These are phyloP conservation scores for Ailanthus altissimus DNA, from an alignment of 345 rosid genomes.

Conservation along the genomic window DNA sequence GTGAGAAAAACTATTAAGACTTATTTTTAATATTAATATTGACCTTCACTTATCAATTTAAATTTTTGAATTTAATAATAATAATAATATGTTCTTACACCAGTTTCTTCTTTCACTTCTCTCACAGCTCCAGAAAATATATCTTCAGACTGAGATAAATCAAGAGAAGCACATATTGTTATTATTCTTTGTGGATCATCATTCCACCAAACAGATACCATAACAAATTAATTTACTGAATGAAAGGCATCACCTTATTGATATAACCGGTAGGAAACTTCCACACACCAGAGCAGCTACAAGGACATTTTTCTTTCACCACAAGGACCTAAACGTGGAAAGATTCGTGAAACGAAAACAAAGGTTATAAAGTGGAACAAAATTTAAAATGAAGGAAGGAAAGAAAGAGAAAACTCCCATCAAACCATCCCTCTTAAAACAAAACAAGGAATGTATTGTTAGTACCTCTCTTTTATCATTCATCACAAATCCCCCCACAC, in stretches of 20 bases:
- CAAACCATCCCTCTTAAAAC: background rate
- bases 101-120: constrained; percentile 67
- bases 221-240: background rate
- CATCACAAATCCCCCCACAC: constrained; percentile 48
- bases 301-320: constrained; percentile 52
- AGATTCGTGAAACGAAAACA: background rate
- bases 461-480: constrained; percentile 43
- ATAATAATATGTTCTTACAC: constrained; percentile 31
- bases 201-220: background rate
- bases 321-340: constrained; percentile 40
- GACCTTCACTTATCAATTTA: too few species aligned
- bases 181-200: background rate
- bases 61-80: too few species aligned
- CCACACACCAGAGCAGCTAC: constrained; percentile 46
- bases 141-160: constrained; percentile 47
- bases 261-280: constrained; percentile 60
- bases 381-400: background rate
- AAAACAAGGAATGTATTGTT: background rate
- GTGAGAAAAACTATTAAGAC: too few species aligned
- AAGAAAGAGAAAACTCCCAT: background rate
- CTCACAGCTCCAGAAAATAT: constrained; percentile 49
- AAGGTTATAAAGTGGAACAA: background rate
- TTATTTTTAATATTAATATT: too few species aligned
- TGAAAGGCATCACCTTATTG: constrained; percentile 36
- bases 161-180: background rate